phyloP scores from a whole-genome alignment of 139 green algal species.

The Closterium sp. region DNA sequence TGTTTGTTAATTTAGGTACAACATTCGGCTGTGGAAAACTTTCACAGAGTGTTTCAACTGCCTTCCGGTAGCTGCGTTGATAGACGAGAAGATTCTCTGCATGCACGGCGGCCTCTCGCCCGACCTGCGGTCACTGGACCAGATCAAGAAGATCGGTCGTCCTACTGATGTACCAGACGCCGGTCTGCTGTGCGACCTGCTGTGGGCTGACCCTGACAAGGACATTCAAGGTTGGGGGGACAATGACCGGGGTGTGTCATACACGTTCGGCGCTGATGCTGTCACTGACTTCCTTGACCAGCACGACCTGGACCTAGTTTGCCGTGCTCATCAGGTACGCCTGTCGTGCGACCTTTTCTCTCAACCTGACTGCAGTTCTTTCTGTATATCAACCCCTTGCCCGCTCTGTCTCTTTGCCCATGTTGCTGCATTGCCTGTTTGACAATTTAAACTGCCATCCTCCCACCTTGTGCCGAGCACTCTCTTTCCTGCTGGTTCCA shows the following conservation, averaged over 20 bases:
- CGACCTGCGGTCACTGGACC: slow-evolving; percentile 95
- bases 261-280: slow-evolving; percentile 95
- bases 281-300: slow-evolving; percentile 94
- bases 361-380: neutral
- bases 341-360: neutral
- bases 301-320: slow-evolving; percentile 97
- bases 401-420: neutral
- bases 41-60: slow-evolving; percentile 99
- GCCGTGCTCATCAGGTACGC: slow-evolving; percentile 86
- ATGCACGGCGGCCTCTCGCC: slow-evolving; percentile 99
- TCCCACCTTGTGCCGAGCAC: neutral
- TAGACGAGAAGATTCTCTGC: slow-evolving; percentile 99
- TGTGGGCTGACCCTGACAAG: slow-evolving; percentile 99
- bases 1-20: slow-evolving; percentile 67
- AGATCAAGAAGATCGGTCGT: slow-evolving; percentile 95
- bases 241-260: slow-evolving; percentile 97
- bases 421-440: neutral
- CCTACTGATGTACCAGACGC: slow-evolving; percentile 97
- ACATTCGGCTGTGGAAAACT: slow-evolving; percentile 97
- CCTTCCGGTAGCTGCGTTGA: slow-evolving; percentile 91
- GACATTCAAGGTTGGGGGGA: slow-evolving; percentile 94
- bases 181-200: slow-evolving; percentile 96
- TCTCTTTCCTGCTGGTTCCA: neutral
- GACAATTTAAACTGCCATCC: neutral
- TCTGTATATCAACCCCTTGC: neutral